These are phyloP conservation scores for Arthroderma sp. DNA, from an alignment of 2,329 filamentous ascomycete genomes.

Conservation along the genomic window DNA sequence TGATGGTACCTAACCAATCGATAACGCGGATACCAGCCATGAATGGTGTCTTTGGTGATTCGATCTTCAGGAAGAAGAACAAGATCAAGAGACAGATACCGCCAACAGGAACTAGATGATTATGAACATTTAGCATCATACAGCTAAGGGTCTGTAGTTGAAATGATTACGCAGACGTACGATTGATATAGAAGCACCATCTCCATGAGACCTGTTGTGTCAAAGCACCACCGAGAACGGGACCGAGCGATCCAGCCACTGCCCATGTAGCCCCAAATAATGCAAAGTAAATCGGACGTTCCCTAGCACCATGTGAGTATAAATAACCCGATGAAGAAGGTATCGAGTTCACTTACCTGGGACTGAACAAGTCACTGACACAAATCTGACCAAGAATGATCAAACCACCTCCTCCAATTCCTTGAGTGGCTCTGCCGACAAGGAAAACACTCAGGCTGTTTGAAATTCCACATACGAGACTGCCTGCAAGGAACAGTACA, in stretches of 20 bases:
- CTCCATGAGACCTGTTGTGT: slow-evolving; percentile 32
- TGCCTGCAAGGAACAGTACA: slow-evolving; percentile 49
- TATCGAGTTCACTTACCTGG: slow-evolving; percentile 27
- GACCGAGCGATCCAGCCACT: slow-evolving; percentile 19
- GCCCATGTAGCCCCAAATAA: slow-evolving; percentile 49
- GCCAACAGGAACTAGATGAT: slow-evolving; percentile 40
- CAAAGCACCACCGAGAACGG: slow-evolving; percentile 11
- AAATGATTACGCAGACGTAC: slow-evolving; percentile 22
- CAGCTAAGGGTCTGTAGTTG: not conserved
- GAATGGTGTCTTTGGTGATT: slow-evolving; percentile 48
- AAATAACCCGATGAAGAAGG: not conserved
- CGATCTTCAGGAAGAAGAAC: slow-evolving; percentile 47
- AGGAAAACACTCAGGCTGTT: slow-evolving; percentile 49
- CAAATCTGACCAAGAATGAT: slow-evolving; percentile 50
- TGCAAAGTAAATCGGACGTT: slow-evolving; percentile 50
- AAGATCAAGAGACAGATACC: slow-evolving; percentile 46
- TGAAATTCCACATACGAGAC: slow-evolving; percentile 45
- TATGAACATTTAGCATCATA: not conserved
- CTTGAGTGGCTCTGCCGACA: slow-evolving; percentile 48
- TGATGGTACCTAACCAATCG: slow-evolving; percentile 50
- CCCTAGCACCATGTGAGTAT: slow-evolving; percentile 16
- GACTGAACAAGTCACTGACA: slow-evolving; percentile 51
- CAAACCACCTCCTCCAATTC: slow-evolving; percentile 50
- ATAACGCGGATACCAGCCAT: slow-evolving; percentile 46
- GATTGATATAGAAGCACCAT: slow-evolving; percentile 50